These are phyloP conservation scores for Halenospora varia DNA, from an alignment of 495 filamentous ascomycete genomes.

Conservation along the genomic window DNA sequence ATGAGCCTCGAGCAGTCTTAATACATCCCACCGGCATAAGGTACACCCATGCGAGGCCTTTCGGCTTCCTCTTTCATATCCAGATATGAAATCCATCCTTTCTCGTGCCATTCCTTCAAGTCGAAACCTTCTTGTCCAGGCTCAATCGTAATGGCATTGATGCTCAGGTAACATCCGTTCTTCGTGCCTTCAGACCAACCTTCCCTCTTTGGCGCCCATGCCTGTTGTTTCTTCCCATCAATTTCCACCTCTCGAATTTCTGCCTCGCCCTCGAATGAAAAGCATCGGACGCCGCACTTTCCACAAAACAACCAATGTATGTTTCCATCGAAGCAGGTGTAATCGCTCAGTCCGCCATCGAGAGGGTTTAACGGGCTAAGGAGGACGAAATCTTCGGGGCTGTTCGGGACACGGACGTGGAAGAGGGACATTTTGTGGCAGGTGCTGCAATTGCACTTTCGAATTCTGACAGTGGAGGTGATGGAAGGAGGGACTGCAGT, in stretches of 20 bases:
- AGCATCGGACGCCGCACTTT: slow-evolving; percentile 31
- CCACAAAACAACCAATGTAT: slow-evolving; percentile 31
- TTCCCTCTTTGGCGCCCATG: slow-evolving; percentile 11
- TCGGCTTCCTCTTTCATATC: neutral
- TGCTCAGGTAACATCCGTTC: slow-evolving; percentile 12
- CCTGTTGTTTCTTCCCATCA: slow-evolving; percentile 16
- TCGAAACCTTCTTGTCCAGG: slow-evolving; percentile 18
- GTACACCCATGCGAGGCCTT: slow-evolving; percentile 2
- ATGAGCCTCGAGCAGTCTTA: no score
- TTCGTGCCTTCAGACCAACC: slow-evolving; percentile 10
- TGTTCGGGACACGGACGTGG: slow-evolving; percentile 26
- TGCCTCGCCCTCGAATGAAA: slow-evolving; percentile 28
- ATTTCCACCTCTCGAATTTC: slow-evolving; percentile 22
- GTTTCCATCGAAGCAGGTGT: slow-evolving; percentile 22
- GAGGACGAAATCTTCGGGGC: slow-evolving; percentile 30
- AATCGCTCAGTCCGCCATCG: slow-evolving; percentile 21
- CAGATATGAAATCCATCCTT: slow-evolving; percentile 20
- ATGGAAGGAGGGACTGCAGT: slow-evolving; percentile 4
- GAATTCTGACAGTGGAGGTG: slow-evolving; percentile 15
- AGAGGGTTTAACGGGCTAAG: slow-evolving; percentile 26
- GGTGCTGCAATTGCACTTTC: slow-evolving; percentile 31
- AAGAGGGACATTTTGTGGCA: slow-evolving; percentile 32
- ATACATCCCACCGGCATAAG: slow-evolving; percentile 9
- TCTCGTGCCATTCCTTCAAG: slow-evolving; percentile 22
- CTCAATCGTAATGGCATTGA: slow-evolving; percentile 21